phyloP scores from a whole-genome alignment of 2,329 filamentous ascomycete species.

The Gremmenia infestans region DNA sequence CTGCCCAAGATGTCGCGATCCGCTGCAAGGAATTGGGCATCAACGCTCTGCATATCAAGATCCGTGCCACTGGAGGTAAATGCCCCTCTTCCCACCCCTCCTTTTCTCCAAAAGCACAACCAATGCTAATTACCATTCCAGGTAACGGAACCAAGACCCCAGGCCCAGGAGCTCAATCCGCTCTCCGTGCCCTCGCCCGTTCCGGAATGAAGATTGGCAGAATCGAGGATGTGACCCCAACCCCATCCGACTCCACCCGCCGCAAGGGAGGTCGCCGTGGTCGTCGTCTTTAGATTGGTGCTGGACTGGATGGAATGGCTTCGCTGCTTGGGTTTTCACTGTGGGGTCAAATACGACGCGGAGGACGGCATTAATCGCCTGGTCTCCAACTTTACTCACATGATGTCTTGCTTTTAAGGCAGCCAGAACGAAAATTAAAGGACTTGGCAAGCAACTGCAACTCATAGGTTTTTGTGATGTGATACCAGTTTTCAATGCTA shows the following conservation, averaged over 20 bases:
- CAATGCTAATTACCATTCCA: constrained; percentile 30
- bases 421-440: constrained; percentile 27
- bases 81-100: background rate
- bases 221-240: constrained; percentile 99
- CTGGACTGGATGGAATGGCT: constrained; percentile 21
- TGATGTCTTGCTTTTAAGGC: constrained; percentile 32
- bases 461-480: background rate
- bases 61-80: constrained; percentile 93
- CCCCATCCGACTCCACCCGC: constrained; percentile 97
- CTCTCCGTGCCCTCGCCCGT: constrained; percentile 96
- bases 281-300: constrained; percentile 84
- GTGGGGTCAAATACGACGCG: constrained; percentile 67
- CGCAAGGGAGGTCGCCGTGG: constrained; percentile 99
- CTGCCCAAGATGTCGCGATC: constrained; percentile 93
- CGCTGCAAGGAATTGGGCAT: constrained; percentile 83
- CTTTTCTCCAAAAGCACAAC: background rate
- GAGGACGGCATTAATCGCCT: constrained; percentile 62
- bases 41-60: constrained; percentile 99
- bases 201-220: constrained; percentile 99
- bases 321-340: constrained; percentile 39
- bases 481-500: background rate
- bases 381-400: constrained; percentile 57
- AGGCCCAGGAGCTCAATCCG: constrained; percentile 97
- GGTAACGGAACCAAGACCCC: constrained; percentile 99
- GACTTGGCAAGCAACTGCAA: constrained; percentile 4